Evolutionary conservation across 345 rosid species (phyloP), one percentile per base, ranked within the genome.

Genomic region (Syzygium aromaticum): DNA sequence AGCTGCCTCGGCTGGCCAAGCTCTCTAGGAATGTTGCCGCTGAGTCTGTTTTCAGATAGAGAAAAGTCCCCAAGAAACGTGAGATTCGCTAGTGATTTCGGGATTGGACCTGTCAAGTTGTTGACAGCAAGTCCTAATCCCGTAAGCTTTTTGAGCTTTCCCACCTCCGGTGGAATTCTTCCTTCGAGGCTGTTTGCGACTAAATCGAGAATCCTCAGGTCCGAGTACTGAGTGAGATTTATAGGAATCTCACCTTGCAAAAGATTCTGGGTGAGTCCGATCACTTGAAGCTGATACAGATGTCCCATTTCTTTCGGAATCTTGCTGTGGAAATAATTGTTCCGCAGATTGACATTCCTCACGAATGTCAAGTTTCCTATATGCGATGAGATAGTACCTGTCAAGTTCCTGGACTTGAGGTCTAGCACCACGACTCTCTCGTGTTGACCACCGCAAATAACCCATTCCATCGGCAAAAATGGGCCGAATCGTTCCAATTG

Each of bases 331-430:
- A 91, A 88, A 52, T 51, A 84, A 84, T 91, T 91, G 17, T 85
- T 59, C 30, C 85, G 28, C 6, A 91, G 88, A 52, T 84, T 15
- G 40, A 91, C 64, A 25, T 27, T 33, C 54, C 86, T 67, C 14
- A 88, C 53, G 57, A 90, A 90, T 82, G 88, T 80, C 46, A 90
- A 61, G 88, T 90, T 90, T 57, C 92, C 90, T n/a, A 89, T 51
- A 33, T 84, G 25, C 49, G 91, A 77, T 43, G 91, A 82, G 46
- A 90, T 73, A 5, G 90, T 82, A 16, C 91, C 91, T 33, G 89
- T 52, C 85, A 90, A 84, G 85, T 87, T 87, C 82, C 23, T 33
- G 52, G 61, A 28, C 12, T 49, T 3, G 56, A 91, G 88, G 86
- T 84, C 82, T 22, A 91, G 52, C 5, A 78, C 85, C 27, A 87